These are phyloP conservation scores for Pseudozyma flocculosa DNA, from an alignment of 1,284 basidiomycete species.

Conservation along the genomic window DNA sequence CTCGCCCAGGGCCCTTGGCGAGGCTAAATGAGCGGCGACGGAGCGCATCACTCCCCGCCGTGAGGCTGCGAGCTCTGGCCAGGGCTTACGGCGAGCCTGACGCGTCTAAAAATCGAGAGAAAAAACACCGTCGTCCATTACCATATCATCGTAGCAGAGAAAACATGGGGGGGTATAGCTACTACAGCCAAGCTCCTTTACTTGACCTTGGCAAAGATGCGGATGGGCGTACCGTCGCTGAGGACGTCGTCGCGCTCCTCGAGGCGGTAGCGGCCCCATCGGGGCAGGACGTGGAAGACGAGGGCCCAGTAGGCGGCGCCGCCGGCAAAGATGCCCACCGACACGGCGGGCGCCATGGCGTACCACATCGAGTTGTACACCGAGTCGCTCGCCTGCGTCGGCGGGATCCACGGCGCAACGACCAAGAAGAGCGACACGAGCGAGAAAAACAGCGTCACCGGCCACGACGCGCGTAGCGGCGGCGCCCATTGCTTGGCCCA, in stretches of 20 bases:
- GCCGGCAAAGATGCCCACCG: slow-evolving; percentile 56
- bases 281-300: slow-evolving; percentile 64
- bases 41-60: no score
- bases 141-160: no score
- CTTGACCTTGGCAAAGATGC: slow-evolving; percentile 36
- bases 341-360: slow-evolving; percentile 35
- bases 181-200: no score
- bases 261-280: slow-evolving; percentile 62
- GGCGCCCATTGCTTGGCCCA: slow-evolving; percentile 39
- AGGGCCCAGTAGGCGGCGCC: slow-evolving; percentile 66
- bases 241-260: slow-evolving; percentile 45
- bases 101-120: no score
- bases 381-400: slow-evolving; percentile 55
- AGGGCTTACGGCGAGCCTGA: no score
- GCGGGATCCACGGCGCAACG: slow-evolving; percentile 65
- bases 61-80: no score
- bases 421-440: slow-evolving; percentile 64
- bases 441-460: slow-evolving; percentile 65
- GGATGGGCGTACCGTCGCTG: slow-evolving; percentile 66
- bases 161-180: no score
- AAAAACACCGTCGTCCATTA: no score
- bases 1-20: no score
- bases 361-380: slow-evolving; percentile 16
- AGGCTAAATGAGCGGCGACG: no score
- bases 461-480: slow-evolving; percentile 58